These are phyloP conservation scores for Cichorium intybus DNA, from an alignment of 140 eudicot species.

Conservation along the genomic window DNA sequence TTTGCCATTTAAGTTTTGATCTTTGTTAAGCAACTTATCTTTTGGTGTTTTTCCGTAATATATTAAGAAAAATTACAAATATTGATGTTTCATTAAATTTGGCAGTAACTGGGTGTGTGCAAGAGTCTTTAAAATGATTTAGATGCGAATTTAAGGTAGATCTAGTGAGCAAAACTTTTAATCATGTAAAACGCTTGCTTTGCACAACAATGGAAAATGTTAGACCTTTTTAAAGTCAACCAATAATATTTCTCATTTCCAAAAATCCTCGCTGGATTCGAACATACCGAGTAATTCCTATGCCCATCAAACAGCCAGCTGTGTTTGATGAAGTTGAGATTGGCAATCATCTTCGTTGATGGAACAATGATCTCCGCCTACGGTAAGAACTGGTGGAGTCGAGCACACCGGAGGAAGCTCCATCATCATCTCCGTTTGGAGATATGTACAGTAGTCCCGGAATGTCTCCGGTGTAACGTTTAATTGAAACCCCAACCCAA, in stretches of 20 bases:
- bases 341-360: slow-evolving; percentile 37
- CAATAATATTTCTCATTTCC: slow-evolving; percentile 7
- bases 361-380: slow-evolving; percentile 21
- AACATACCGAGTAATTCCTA: background rate
- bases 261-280: slow-evolving; percentile 17
- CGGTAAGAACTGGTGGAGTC: slow-evolving; percentile 3
- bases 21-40: background rate
- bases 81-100: background rate
- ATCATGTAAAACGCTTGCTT: slow-evolving; percentile 15
- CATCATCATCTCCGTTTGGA: slow-evolving; percentile 48
- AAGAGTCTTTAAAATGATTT: background rate
- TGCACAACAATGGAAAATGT: slow-evolving; percentile 13
- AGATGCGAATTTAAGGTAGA: background rate
- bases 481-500: slow-evolving; percentile 55
- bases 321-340: slow-evolving; percentile 36
- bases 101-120: background rate
- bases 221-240: slow-evolving; percentile 12
- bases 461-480: slow-evolving; percentile 62
- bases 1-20: too few species aligned
- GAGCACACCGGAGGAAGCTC: slow-evolving; percentile 22
- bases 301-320: slow-evolving; percentile 31
- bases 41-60: background rate
- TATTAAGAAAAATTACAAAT: too few species aligned
- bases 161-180: slow-evolving; percentile 10
- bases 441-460: slow-evolving; percentile 42